Percentiles rank a stretch among this genome's conserved stretches.
Conservation (phyloP, 257 asterid species). For the Nicotiana noctiflora region DNA sequence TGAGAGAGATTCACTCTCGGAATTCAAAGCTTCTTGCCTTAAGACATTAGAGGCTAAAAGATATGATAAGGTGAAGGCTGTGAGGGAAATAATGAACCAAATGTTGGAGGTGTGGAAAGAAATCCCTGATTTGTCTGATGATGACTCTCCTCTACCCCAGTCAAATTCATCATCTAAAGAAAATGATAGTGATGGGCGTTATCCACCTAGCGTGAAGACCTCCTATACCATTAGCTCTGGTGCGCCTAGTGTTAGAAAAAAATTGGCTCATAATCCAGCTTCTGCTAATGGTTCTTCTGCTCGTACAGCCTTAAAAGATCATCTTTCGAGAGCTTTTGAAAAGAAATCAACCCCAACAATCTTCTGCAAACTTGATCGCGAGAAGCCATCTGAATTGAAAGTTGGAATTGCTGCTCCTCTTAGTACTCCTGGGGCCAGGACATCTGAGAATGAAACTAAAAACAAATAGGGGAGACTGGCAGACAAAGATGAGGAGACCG, state of each 20-base stretch:
- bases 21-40: constrained; percentile 51
- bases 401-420: constrained; percentile 19
- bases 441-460: constrained; percentile 21
- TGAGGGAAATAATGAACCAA: constrained; percentile 38
- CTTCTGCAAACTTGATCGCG: constrained; percentile 65
- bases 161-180: constrained; percentile 49
- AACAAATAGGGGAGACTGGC: constrained; percentile 18
- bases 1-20: constrained; percentile 47
- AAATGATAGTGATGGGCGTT: constrained; percentile 44
- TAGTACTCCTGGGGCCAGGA: constrained; percentile 20
- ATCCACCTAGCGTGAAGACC: constrained; percentile 36
- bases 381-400: constrained; percentile 33
- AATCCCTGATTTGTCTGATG: constrained; percentile 26
- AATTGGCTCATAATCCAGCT: constrained; percentile 18
- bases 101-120: constrained; percentile 35
- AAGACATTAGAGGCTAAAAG: constrained; percentile 75
- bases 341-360: constrained; percentile 41
- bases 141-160: constrained; percentile 13
- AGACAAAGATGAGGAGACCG: constrained; percentile 17
- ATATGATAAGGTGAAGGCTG: constrained; percentile 56
- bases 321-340: constrained; percentile 20
- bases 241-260: constrained; percentile 32
- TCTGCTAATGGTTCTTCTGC: constrained; percentile 37
- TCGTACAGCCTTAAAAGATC: constrained; percentile 47
- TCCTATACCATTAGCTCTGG: constrained; percentile 30